Conservation (phyloP, 805 yeast species). For the Candida railenensis region DNA sequence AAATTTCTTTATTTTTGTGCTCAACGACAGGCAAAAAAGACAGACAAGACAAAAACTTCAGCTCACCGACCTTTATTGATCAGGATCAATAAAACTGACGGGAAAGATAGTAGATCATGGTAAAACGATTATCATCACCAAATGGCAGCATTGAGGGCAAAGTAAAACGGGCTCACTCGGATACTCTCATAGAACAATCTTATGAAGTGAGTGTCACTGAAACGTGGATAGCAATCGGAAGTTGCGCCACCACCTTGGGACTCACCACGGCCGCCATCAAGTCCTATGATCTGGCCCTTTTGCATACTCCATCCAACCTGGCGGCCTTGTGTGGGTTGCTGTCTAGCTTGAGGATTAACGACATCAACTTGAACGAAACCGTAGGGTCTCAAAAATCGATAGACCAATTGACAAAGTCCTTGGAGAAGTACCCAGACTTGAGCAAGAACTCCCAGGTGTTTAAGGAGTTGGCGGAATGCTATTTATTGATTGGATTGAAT, state of each 20-base stretch:
- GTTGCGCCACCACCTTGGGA: conserved; percentile 44
- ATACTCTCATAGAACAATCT: neutral
- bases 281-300: conserved; percentile 43
- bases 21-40: too few relatives aligned
- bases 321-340: conserved; percentile 44
- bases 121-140: neutral
- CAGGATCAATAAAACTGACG: neutral
- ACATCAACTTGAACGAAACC: conserved; percentile 35
- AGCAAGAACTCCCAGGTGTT: conserved; percentile 39
- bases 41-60: neutral
- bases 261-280: conserved; percentile 38
- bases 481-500: conserved; percentile 43
- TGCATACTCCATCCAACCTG: conserved; percentile 38
- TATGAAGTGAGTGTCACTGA: conserved; percentile 30
- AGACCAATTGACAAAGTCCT: conserved; percentile 37
- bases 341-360: conserved; percentile 39
- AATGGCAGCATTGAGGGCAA: neutral
- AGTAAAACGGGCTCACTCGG: neutral
- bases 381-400: conserved; percentile 41
- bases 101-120: too few relatives aligned
- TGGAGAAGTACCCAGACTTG: conserved; percentile 37
- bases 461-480: conserved; percentile 53
- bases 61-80: too few relatives aligned
- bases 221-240: conserved; percentile 49
- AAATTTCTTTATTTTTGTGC: too few relatives aligned